Evolutionary conservation across 1,139 yeast species (phyloP), one percentile per base, ranked within the genome.

Genomic region (Entelexis sorbosivorans): DNA sequence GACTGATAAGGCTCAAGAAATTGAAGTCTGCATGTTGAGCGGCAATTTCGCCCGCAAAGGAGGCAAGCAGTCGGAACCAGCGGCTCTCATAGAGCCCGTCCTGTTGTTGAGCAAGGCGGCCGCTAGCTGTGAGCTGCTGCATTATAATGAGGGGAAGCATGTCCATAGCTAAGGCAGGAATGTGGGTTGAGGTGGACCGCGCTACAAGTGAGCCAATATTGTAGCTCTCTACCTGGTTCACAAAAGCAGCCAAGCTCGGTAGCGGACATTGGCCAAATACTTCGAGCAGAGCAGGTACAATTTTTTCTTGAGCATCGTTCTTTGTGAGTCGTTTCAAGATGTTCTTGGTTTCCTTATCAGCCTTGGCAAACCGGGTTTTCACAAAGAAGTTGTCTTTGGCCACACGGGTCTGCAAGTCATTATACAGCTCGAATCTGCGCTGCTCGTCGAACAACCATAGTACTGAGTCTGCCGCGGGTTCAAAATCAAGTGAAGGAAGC

Each of bases 241-340:
- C 63, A 34, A 70, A 64, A 2, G 65, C 73, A 1, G 66, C 60
- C 49, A 72, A 76, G 32, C 93, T 78, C 1, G 95, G 86, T 29
- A 91, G 65, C 0, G 98, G 98, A 62, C 88, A 88, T 1, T 85
- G 71, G 56, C 78, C 81, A 29, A 89, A 77, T n/a, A 85, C 72
- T 56, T 82, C 81, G 0, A 95, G 84, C 34, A 91, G 70, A 52
- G 80, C 74, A 57, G 94, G 74, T 17, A 42, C 52, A 77, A 85
- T 83, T 77, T 86, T 82, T 24, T 80, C 79, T 36, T 76, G 73
- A 2, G 85, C 82, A 58, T 87, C 89, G 56, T 86, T 91, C 54
- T 83, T 84, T n/a, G 96, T 86, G 17, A 93, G 72, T 50, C 97
- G 73, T 63, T 91, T 89, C 58, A 93, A 70, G 2, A 83, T 76